Conservation (phyloP, 352 stramenopile species). For the Aphanomyces cochlioides region DNA sequence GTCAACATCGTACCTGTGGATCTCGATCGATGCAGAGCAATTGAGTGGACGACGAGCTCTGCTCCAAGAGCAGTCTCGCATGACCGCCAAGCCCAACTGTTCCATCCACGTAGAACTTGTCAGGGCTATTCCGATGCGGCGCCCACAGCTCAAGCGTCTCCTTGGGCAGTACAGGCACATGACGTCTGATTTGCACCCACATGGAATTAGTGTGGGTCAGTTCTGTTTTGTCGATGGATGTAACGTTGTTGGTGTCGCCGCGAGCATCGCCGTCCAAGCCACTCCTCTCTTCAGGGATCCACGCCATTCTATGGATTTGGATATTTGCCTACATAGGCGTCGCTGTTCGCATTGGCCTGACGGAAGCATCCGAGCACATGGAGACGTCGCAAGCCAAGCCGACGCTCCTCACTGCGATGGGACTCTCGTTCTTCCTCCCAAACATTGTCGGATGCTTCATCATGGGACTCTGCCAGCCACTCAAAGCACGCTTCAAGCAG, state of each 20-base stretch:
- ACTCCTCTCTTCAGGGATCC: neutral
- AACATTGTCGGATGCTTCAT: conserved; percentile 63
- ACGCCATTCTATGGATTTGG: conserved; percentile 13
- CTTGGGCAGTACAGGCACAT: conserved; percentile 16
- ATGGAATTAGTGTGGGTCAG: neutral
- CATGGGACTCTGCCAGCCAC: conserved; percentile 52
- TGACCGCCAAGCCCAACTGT: conserved; percentile 70
- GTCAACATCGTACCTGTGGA: conserved; percentile 40
- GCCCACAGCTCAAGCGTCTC: conserved; percentile 20
- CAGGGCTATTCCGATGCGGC: neutral
- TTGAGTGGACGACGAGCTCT: conserved; percentile 37
- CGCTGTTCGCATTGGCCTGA: conserved; percentile 3
- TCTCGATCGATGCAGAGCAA: conserved; percentile 81
- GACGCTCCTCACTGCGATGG: conserved; percentile 32
- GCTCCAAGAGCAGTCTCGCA: conserved; percentile 53
- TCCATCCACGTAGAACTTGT: conserved; percentile 46
- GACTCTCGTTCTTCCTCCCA: conserved; percentile 51
- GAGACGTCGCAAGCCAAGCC: conserved; percentile 2
- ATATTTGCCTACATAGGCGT: conserved; percentile 19
- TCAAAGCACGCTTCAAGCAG: conserved; percentile 23
- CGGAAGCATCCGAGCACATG: neutral
- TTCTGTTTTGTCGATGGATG: neutral
- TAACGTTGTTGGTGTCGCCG: neutral
- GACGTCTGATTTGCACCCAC: neutral
- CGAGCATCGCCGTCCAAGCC: neutral